Evolutionary conservation across 495 filamentous ascomycete species (phyloP), one percentile per base, ranked within the genome.

Genomic region (Aspergillus leporis): DNA sequence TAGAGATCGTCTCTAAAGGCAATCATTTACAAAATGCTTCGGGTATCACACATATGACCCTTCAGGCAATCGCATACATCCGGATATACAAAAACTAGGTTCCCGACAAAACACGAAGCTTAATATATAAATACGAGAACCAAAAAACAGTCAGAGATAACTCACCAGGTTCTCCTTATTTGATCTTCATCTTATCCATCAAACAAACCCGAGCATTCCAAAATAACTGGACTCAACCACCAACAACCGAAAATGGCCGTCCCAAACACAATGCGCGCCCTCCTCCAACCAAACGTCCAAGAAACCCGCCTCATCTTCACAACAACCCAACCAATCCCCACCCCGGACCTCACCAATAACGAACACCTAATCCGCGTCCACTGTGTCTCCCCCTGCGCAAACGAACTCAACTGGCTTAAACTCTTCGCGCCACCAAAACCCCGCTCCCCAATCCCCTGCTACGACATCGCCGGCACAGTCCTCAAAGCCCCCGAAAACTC

Each of bases 351-450:
- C 3, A 30, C 43, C 6, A 45, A 38, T 16, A 23, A 56, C 43
- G 78, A 84, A 55, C 80, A 84, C 59, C 75, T 86, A 30, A 78
- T 87, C 65, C 75, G 74, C 49, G 78, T 83, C 13, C 71, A 80
- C 51, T 68, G 78, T 48, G 70, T 73, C 38, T 67, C 81, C 8
- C 78, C 81, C 34, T 84, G 81, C 64, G 71, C 75, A 38, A 77
- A 79, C 31, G 85, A 86, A 60, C 78, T 87, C 18, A 60, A 67
- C 56, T 87, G 83, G 84, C 74, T 72, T 25, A 55, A 56, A 49
- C 56, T 71, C 61, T 81, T 75, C 64, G 76, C 79, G 13, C 64
- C 61, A 12, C 53, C 69, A 1, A 58, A 70, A 16, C 67, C 70
- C 18, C 57, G 65, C 16, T 66, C 71, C 31, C 49, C 70, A 1